Evolutionary conservation across 495 filamentous ascomycete genomes (phyloP).

Genomic region (Sabuloglossum arenarium): DNA sequence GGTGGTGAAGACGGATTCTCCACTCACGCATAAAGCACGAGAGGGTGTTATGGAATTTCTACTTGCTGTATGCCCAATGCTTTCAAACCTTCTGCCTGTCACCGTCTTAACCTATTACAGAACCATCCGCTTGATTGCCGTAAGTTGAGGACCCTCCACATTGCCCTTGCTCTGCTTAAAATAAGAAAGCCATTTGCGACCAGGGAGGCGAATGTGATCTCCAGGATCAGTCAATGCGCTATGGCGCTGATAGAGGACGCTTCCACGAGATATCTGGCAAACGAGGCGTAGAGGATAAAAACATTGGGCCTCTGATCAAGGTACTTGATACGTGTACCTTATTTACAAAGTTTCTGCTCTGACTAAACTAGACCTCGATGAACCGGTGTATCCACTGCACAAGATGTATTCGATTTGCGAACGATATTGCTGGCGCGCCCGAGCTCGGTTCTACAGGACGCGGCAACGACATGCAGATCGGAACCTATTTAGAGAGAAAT

Average conservation of each 20-base stretch:
- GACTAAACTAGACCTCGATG: slow-evolving; percentile 58
- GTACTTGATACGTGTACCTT: slow-evolving; percentile 8
- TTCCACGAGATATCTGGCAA: slow-evolving; percentile 93
- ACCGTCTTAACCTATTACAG: background rate
- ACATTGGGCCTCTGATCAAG: slow-evolving; percentile 94
- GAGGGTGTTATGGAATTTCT: slow-evolving; percentile 99
- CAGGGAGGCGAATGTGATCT: slow-evolving; percentile 98
- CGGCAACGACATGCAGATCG: slow-evolving; percentile 94
- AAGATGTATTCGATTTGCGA: slow-evolving; percentile 90
- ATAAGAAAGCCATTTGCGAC: slow-evolving; percentile 49
- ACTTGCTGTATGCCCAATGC: slow-evolving; percentile 28
- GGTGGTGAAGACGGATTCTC: slow-evolving; percentile 96
- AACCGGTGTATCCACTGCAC: slow-evolving; percentile 99
- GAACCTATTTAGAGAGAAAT: slow-evolving; percentile 84
- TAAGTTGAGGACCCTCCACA: slow-evolving; percentile 12
- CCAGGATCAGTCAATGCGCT: slow-evolving; percentile 97
- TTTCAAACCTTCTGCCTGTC: background rate
- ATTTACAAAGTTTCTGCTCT: background rate
- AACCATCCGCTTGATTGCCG: slow-evolving; percentile 95
- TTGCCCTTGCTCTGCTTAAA: background rate
- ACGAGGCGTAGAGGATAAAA: slow-evolving; percentile 96
- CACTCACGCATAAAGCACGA: slow-evolving; percentile 85
- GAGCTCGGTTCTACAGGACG: slow-evolving; percentile 86
- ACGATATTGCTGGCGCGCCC: slow-evolving; percentile 87
- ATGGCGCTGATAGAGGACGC: slow-evolving; percentile 84